These are phyloP conservation scores for Gonapodya sp. DNA, from an alignment of 192 early-diverging fungal species.

Conservation along the genomic window DNA sequence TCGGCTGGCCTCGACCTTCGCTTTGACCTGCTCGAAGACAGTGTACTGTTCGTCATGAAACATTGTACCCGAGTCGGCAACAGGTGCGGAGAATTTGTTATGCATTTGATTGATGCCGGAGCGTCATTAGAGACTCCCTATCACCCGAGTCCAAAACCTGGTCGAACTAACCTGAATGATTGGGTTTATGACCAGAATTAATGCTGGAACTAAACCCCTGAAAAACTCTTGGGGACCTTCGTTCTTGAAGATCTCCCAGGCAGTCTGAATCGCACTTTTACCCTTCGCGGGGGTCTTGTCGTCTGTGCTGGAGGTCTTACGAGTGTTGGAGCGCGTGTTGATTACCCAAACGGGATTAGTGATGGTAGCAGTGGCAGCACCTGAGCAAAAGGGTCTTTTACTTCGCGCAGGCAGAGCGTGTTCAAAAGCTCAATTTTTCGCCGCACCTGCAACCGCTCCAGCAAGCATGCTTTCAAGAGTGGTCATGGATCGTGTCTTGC, in stretches of 20 bases:
- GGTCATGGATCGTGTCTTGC: slow-evolving; percentile 51
- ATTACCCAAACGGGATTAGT: slow-evolving; percentile 99
- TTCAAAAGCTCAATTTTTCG: no score
- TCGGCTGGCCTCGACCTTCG: slow-evolving; percentile 44
- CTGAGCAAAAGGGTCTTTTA: slow-evolving; percentile 16
- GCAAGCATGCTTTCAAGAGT: slow-evolving; percentile 86
- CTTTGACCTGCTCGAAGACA: slow-evolving; percentile 90
- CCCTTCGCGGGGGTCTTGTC: slow-evolving; percentile 35
- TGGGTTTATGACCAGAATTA: slow-evolving; percentile 98
- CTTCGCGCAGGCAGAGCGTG: neutral
- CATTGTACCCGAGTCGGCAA: neutral
- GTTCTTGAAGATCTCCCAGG: slow-evolving; percentile 73
- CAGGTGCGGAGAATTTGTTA: neutral
- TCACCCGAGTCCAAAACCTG: no score
- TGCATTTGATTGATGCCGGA: no score
- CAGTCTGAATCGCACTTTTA: slow-evolving; percentile 31
- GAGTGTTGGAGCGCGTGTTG: slow-evolving; percentile 76
- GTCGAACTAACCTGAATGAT: slow-evolving; percentile 82
- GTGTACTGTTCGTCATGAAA: slow-evolving; percentile 50
- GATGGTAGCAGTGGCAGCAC: slow-evolving; percentile 66
- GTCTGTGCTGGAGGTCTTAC: slow-evolving; percentile 32
- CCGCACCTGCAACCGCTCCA: slow-evolving; percentile 83
- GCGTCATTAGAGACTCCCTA: neutral
- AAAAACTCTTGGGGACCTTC: slow-evolving; percentile 83
- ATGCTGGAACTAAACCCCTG: slow-evolving; percentile 84